Percentiles rank a stretch among this genome's conserved stretches.
Evolutionary conservation across 257 asterid species (phyloP).

Genomic region (Fraxinus excelsior): DNA sequence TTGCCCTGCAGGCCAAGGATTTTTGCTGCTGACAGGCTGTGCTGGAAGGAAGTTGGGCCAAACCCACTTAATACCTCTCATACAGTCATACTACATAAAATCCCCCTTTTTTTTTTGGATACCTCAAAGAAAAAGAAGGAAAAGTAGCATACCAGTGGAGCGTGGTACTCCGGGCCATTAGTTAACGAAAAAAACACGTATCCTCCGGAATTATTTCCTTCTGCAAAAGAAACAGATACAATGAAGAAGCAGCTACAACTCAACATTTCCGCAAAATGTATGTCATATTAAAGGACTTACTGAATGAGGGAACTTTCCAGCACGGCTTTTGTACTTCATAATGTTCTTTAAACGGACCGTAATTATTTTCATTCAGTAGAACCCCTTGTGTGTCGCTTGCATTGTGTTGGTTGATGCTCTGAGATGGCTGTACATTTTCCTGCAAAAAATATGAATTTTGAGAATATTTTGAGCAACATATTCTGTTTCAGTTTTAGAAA

Average conservation of each 20-base stretch:
- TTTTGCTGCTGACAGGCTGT: neutral
- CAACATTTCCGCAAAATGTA: neutral
- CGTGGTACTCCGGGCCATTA: slow-evolving; percentile 62
- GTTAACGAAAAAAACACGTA: slow-evolving; percentile 51
- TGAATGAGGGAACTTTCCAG: slow-evolving; percentile 39
- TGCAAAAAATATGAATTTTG: slow-evolving; percentile 16
- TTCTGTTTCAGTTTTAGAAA: too few relatives aligned
- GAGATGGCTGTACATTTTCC: slow-evolving; percentile 34
- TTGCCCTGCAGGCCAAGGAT: neutral
- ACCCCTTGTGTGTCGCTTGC: slow-evolving; percentile 27
- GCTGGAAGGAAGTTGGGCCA: neutral
- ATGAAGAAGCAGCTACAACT: neutral
- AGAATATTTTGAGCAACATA: too few relatives aligned
- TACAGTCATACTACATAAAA: neutral
- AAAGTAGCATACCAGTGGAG: slow-evolving; percentile 49
- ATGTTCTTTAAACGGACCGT: slow-evolving; percentile 35
- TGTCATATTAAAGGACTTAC: slow-evolving; percentile 28
- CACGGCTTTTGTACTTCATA: slow-evolving; percentile 42
- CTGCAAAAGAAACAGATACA: slow-evolving; percentile 24
- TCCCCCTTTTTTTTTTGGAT: neutral
- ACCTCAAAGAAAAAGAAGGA: too few relatives aligned
- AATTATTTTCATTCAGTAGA: slow-evolving; percentile 19
- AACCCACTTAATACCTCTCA: neutral
- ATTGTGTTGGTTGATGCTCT: slow-evolving; percentile 23
- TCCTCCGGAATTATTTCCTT: slow-evolving; percentile 39